Percentiles rank a stretch among this genome's conserved stretches.
phyloP scores from a whole-genome alignment of 495 filamentous ascomycete genomes.

The Pseudoneurospora amorphoporcata region DNA sequence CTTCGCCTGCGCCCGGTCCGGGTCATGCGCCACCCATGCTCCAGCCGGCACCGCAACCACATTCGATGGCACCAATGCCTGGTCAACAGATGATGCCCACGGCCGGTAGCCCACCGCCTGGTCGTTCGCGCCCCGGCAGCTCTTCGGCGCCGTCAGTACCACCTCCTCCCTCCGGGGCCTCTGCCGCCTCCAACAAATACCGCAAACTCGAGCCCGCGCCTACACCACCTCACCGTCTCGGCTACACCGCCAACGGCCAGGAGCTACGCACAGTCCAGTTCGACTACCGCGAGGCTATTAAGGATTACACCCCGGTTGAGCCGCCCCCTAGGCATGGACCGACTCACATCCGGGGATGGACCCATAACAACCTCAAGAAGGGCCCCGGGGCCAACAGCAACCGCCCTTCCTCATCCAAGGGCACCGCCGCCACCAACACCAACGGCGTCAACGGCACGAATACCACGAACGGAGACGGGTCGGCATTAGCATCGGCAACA shows the following conservation, averaged over 20 bases:
- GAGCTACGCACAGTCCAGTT: conserved; percentile 39
- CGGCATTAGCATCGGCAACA: not conserved
- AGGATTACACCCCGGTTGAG: conserved; percentile 34
- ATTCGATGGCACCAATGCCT: not conserved
- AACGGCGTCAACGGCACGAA: not conserved
- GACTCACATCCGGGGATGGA: conserved; percentile 39
- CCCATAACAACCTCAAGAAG: conserved; percentile 33
- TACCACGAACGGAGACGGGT: not conserved
- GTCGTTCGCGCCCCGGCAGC: conserved; percentile 14
- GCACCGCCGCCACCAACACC: not conserved
- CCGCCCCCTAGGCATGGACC: conserved; percentile 35
- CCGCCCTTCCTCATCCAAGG: not conserved
- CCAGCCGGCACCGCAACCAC: conserved; percentile 7
- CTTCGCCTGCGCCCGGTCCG: not conserved
- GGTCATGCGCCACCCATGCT: not conserved
- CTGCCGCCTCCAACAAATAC: conserved; percentile 23
- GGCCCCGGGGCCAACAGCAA: not conserved
- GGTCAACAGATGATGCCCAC: not conserved
- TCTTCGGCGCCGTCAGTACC: conserved; percentile 21
- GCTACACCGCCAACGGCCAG: conserved; percentile 27
- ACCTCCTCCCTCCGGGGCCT: conserved; percentile 1
- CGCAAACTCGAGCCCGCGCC: conserved; percentile 40
- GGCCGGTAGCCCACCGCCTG: not conserved
- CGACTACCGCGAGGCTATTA: conserved; percentile 37
- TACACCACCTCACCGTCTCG: conserved; percentile 31